Base-by-base conservation (phyloP, 1,139 yeast genomes). In the Petasospora fabianii region DNA sequence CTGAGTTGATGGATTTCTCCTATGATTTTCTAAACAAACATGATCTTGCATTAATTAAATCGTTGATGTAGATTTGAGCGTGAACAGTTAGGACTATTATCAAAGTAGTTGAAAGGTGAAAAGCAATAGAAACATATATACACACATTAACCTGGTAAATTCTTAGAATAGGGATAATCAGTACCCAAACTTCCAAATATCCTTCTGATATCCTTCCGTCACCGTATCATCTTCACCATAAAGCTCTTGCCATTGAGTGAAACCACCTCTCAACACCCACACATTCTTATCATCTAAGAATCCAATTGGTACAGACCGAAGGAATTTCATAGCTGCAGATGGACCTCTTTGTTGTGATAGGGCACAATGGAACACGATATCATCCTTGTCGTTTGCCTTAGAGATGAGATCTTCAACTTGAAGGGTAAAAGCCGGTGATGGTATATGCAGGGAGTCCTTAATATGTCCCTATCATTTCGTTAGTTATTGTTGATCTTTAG, bases 261-360 rank as follows among this genome's bases (percentile, higher is more conserved):
- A 92, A 0, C 98, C 97, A 7, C 96, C 97, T 43, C 73, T 65
- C 30, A 90, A 65, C 1, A 90, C 80, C 71, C 80, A 84, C 4
- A 90, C 78, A 35, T 73, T 69, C 47, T 81, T 69, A 3, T 61
- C 54, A 9, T 58, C 58, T 24, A 66, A 64, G 8, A 56, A 54
- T 1, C 64, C 59, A 3, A 68, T 74, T 27, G 67, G 62, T 14
- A 81, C 55, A 15, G 71, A 67, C 47, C 92, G 65, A 44, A 80
- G 62, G 51, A 84, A 84, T 51, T 70, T 70, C 58, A 80, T 66
- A 0, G 97, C 88, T 3, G 95, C 75, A 8, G 85, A 68, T 0
- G 97, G 97, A 0, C 97, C 97, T 34, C 97, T 68, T 43, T 81
- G 94, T 61, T 90, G 97, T 3, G 94, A 82, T 32, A 85, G 69